phyloP scores from a whole-genome alignment of 441 rosid genomes.

The Hura crepitans region DNA sequence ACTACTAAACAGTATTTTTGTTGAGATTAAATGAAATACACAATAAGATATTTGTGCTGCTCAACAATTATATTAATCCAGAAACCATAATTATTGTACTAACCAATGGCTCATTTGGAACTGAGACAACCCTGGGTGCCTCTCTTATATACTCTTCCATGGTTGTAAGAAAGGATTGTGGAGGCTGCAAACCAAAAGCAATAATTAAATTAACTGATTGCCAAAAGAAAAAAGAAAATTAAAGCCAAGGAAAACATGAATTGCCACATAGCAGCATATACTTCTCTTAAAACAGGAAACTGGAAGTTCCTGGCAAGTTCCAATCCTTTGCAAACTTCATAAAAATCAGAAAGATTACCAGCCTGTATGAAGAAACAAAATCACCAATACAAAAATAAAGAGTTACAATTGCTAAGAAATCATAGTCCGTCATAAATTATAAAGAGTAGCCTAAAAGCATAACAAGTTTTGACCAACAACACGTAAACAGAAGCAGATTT shows the following conservation, averaged over 20 bases:
- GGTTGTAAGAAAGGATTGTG: conserved; percentile 86
- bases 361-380: conserved; percentile 50
- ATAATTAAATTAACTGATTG: not conserved
- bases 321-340: conserved; percentile 89
- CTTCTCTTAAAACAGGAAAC: conserved; percentile 92
- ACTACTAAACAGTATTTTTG: not conserved
- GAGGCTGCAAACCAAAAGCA: conserved; percentile 53
- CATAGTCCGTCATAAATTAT: not conserved
- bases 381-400: not conserved
- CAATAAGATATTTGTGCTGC: not conserved
- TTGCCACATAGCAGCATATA: conserved; percentile 27
- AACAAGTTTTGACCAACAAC: not conserved
- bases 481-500: conserved; percentile 5
- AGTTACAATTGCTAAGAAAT: not conserved
- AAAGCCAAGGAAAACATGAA: conserved; percentile 16
- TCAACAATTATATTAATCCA: conserved; percentile 7
- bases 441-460: not conserved
- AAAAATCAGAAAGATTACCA: conserved; percentile 79
- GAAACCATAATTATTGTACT: conserved; percentile 28
- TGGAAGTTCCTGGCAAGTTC: conserved; percentile 98
- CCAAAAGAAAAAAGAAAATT: not conserved
- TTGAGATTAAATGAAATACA: not conserved
- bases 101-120: conserved; percentile 83
- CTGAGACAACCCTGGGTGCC: conserved; percentile 83
- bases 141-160: conserved; percentile 98